These are phyloP conservation scores for Aureobasidium melanogenum DNA, from an alignment of 2,329 filamentous ascomycete species.

Conservation along the genomic window DNA sequence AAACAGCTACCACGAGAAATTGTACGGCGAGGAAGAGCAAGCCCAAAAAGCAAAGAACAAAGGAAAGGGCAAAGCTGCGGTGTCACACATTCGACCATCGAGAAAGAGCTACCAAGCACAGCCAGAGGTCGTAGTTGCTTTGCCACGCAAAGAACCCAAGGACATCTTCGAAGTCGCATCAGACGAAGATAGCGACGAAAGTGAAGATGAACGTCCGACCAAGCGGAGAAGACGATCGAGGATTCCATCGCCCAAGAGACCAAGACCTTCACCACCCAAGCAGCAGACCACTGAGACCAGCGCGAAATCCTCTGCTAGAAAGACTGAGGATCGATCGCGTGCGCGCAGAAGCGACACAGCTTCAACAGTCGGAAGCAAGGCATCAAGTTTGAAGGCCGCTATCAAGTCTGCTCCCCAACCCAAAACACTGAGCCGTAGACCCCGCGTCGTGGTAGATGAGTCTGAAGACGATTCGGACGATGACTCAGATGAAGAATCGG, in stretches of 20 bases:
- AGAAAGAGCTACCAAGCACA: neutral
- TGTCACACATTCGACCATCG: neutral
- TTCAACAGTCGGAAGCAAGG: neutral
- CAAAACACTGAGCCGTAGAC: neutral
- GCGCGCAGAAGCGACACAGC: neutral
- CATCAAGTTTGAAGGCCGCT: neutral
- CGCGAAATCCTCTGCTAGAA: neutral
- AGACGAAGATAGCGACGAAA: neutral
- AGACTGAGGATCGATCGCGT: neutral
- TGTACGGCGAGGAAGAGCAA: conserved; percentile 6
- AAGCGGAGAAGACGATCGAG: neutral
- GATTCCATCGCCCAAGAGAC: neutral
- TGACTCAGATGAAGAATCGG: neutral
- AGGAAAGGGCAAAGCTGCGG: neutral
- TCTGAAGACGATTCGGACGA: neutral
- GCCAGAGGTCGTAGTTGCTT: neutral
- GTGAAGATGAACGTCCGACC: neutral
- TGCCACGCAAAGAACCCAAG: neutral
- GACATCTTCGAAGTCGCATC: neutral
- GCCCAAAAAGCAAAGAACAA: neutral
- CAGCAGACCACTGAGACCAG: neutral
- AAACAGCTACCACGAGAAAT: conserved; percentile 10
- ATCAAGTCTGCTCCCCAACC: neutral
- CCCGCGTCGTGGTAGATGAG: neutral
- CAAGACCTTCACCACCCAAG: neutral